Base-by-base conservation (phyloP, 2,329 filamentous ascomycete genomes). In the Clonostachys chloroleuca region DNA sequence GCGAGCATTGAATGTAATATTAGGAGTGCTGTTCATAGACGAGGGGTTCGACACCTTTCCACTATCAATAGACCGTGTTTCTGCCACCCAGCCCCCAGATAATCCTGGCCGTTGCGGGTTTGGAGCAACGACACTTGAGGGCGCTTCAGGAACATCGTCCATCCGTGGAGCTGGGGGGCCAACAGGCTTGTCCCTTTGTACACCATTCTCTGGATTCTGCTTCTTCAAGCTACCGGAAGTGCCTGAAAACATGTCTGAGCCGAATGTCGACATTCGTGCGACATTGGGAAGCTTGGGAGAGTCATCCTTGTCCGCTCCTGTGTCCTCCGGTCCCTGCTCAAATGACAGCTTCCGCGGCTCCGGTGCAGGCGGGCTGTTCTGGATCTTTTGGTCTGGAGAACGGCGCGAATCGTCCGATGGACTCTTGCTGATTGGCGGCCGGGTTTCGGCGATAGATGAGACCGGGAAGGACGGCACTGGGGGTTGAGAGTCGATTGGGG, bases 271-370 rank as follows among this genome's bases (percentile, higher is more conserved):
- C 66, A 84, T 68, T 24, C 81, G 77, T 12, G 72, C 68, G 5
- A 86, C 56, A 50, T 80, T 71, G 10, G 81, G 82, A 16, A 86
- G 67, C 51, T 78, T 74, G 0, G 80, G 81, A 2, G 78, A 81
- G 37, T 67, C 65, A 14, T 69, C 62, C 8, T 54, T 56, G 4
- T 53, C 48, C 8, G 56, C 52, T 8, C 17, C n/a, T 6, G 17
- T 35, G 24, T 33, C 12, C 13, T 41, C 44, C 41, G 40, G 14
- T 20, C 34, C 16, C 10, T 34, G 34, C 16, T 44, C 30, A 10
- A 35, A 30, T 9, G 24, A 30, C 24, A 30, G 24, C 24, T 30
- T 30, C 24, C 24, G 24, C 9, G 24, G 24, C 24, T 30, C 24
- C 24, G 24, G 24, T 10, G 24, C 24, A 30, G 24, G 24, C 9